Percentiles rank a stretch among this genome's conserved stretches.
Conservation (phyloP, 495 filamentous ascomycete species). For the Xylaria sp. region DNA sequence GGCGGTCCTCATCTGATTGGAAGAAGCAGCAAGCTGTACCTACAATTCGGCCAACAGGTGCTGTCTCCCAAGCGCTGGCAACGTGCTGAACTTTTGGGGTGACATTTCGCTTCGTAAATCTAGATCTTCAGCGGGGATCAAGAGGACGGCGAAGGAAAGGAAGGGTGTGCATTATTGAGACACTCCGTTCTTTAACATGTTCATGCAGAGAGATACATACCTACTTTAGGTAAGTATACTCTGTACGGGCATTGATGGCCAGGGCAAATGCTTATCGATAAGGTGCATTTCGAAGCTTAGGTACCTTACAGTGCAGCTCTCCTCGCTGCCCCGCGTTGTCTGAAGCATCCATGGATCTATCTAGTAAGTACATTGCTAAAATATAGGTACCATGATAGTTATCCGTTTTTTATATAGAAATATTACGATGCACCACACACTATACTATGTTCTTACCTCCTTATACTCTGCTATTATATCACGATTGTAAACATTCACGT, state of each 20-base stretch:
- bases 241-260: background rate
- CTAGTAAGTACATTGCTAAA: background rate
- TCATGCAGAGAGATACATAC: constrained; percentile 1
- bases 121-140: constrained; percentile 15
- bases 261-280: constrained; percentile 11
- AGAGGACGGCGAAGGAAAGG: background rate
- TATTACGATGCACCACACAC: too few relatives aligned
- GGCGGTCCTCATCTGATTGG: background rate
- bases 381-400: background rate
- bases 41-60: constrained; percentile 82
- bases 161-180: background rate
- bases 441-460: too few relatives aligned
- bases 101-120: constrained; percentile 29
- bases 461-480: background rate
- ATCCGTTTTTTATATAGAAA: background rate
- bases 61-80: constrained; percentile 57
- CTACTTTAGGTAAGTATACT: too few relatives aligned
- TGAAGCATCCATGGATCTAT: too few relatives aligned
- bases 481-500: background rate
- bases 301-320: background rate
- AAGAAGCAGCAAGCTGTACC: constrained; percentile 4
- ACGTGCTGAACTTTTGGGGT: constrained; percentile 32
- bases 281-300: background rate
- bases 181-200: constrained; percentile 2
- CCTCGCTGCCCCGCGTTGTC: background rate